Percentiles rank a stretch among this genome's conserved stretches.
Evolutionary conservation across 169 alveolate genomes (phyloP).

Genomic region (Cyclospora cayetanensis): DNA sequence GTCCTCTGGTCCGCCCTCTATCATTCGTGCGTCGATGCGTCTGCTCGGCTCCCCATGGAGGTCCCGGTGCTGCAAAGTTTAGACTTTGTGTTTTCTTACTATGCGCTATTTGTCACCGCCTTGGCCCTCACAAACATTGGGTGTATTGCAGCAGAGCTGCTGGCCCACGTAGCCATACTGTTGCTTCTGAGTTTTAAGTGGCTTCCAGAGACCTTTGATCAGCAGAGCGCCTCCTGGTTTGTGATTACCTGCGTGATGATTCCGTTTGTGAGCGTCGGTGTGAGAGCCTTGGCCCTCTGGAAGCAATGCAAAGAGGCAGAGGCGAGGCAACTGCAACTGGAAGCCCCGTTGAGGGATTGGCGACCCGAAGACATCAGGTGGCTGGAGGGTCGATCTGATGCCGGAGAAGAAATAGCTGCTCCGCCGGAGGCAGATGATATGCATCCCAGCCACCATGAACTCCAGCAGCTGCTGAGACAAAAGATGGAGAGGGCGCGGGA

Average conservation of each 20-base stretch:
- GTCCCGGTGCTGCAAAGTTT: conserved; percentile 6
- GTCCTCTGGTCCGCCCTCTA: background rate
- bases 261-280: background rate
- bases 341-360: background rate
- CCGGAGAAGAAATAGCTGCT: background rate
- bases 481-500: conserved; percentile 1
- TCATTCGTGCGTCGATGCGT: conserved; percentile 10
- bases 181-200: background rate
- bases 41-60: background rate
- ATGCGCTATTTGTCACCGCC: background rate
- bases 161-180: background rate
- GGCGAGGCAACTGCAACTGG: background rate
- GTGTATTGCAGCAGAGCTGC: background rate
- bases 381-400: background rate
- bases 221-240: background rate
- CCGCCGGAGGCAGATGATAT: background rate
- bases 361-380: conserved; percentile 7
- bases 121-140: background rate
- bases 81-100: conserved; percentile 11
- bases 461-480: background rate
- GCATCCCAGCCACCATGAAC: background rate
- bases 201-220: conserved; percentile 16
- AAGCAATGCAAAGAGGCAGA: background rate
- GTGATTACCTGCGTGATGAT: background rate
- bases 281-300: background rate